Evolutionary conservation across 805 yeast genomes (phyloP).

Genomic region (Metschnikowia bowlesiae): DNA sequence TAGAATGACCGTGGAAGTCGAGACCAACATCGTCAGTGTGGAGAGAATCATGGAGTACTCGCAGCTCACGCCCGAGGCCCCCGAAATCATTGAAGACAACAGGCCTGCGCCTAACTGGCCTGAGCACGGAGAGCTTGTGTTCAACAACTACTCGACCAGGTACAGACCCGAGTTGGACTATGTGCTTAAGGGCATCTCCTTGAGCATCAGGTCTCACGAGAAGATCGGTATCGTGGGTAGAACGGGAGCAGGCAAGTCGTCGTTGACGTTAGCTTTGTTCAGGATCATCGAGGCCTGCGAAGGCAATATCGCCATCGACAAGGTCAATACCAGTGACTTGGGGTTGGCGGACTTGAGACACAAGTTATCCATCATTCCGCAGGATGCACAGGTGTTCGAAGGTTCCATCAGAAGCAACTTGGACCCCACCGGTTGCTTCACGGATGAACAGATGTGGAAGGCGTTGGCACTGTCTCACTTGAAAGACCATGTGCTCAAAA

Average conservation of each 20-base stretch:
- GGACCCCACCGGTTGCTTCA: slow-evolving; percentile 35
- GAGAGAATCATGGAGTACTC: slow-evolving; percentile 92
- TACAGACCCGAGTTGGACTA: slow-evolving; percentile 44
- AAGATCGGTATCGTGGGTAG: slow-evolving; percentile 44
- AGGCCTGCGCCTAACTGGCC: slow-evolving; percentile 55
- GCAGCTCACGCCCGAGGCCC: slow-evolving; percentile 78
- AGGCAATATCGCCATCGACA: slow-evolving; percentile 36
- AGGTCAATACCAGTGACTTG: slow-evolving; percentile 28
- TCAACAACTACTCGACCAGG: slow-evolving; percentile 36
- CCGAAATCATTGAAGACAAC: slow-evolving; percentile 54
- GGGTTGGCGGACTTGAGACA: slow-evolving; percentile 43
- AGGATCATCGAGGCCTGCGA: slow-evolving; percentile 38
- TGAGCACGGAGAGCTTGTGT: slow-evolving; percentile 31
- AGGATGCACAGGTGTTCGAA: slow-evolving; percentile 44
- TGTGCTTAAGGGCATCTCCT: slow-evolving; percentile 37
- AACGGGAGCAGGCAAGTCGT: slow-evolving; percentile 46
- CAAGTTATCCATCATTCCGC: slow-evolving; percentile 41
- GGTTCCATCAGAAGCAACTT: slow-evolving; percentile 39
- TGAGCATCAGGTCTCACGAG: slow-evolving; percentile 35
- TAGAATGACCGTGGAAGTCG: slow-evolving; percentile 97
- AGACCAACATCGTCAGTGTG: slow-evolving; percentile 93
- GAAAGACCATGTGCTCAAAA: slow-evolving; percentile 36
- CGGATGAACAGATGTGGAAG: slow-evolving; percentile 38
- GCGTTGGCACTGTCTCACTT: slow-evolving; percentile 41
- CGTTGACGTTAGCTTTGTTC: slow-evolving; percentile 41